phyloP scores from a whole-genome alignment of 352 stramenopile genomes.

The Phytophthora crassamura region DNA sequence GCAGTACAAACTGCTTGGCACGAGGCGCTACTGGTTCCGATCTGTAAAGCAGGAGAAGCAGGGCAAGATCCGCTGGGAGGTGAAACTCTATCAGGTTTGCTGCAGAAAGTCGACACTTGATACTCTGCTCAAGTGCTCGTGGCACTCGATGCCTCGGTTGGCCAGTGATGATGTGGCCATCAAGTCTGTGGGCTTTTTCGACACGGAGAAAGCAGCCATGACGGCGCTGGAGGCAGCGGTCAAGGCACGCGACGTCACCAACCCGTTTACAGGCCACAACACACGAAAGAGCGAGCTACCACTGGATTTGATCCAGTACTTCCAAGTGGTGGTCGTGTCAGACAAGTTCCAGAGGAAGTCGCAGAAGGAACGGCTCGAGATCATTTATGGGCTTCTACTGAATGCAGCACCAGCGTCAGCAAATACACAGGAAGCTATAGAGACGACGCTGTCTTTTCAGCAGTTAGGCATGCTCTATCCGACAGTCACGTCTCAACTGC shows the following conservation, averaged over 20 bases:
- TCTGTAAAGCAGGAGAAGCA: conserved; percentile 74
- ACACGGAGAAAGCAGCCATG: conserved; percentile 57
- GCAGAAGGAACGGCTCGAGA: conserved; percentile 53
- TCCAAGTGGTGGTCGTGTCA: conserved; percentile 60
- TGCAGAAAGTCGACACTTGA: conserved; percentile 55
- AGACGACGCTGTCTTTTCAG: conserved; percentile 5
- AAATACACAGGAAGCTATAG: conserved; percentile 9
- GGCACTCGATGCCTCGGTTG: conserved; percentile 47
- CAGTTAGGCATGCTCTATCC: conserved; percentile 8
- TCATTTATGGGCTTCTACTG: conserved; percentile 53
- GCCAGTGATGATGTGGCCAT: conserved; percentile 54
- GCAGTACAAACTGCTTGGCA: conserved; percentile 66
- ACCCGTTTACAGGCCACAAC: conserved; percentile 46
- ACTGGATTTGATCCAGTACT: conserved; percentile 37
- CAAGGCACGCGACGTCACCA: conserved; percentile 42
- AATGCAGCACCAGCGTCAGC: not conserved
- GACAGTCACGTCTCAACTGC: conserved; percentile 24
- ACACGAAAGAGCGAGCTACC: conserved; percentile 40
- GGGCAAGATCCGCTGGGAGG: conserved; percentile 64
- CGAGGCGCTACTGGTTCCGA: conserved; percentile 72
- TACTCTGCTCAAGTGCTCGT: conserved; percentile 27
- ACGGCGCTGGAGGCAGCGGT: conserved; percentile 48
- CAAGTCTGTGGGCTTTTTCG: conserved; percentile 61
- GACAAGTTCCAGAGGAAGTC: conserved; percentile 54
- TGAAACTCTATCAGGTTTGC: conserved; percentile 56